Evolutionary conservation across 306 rosid species (phyloP).

Genomic region (Quercus alba): DNA sequence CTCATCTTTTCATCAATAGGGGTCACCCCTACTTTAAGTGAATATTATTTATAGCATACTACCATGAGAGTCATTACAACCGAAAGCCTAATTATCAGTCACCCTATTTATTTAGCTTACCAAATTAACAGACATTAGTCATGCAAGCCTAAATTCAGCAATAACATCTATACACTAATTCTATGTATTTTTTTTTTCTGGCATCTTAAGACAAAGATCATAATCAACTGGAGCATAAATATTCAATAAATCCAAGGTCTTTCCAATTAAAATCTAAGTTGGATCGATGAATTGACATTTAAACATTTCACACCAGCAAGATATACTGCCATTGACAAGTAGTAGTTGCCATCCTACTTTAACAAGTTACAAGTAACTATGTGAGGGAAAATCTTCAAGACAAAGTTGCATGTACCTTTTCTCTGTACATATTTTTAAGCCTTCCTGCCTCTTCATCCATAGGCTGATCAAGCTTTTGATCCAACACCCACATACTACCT

Average conservation of each 20-base stretch:
- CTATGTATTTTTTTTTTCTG: background rate
- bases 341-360: background rate
- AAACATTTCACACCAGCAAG: background rate
- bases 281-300: background rate
- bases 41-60: background rate
- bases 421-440: slow-evolving; percentile 5
- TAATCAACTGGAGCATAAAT: background rate
- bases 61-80: background rate
- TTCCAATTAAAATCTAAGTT: background rate
- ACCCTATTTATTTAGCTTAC: background rate
- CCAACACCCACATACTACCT: slow-evolving; percentile 20
- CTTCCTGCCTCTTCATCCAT: slow-evolving; percentile 26
- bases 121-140: background rate
- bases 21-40: too few relatives aligned
- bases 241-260: background rate
- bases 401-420: background rate
- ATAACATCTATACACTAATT: background rate
- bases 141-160: background rate
- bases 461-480: slow-evolving; percentile 21
- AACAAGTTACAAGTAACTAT: background rate
- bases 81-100: background rate
- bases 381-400: background rate
- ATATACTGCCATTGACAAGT: background rate
- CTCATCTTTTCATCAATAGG: too few relatives aligned
- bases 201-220: background rate